These are phyloP conservation scores for Puya raimondii DNA, from an alignment of 176 grass and related monocot species.

Conservation along the genomic window DNA sequence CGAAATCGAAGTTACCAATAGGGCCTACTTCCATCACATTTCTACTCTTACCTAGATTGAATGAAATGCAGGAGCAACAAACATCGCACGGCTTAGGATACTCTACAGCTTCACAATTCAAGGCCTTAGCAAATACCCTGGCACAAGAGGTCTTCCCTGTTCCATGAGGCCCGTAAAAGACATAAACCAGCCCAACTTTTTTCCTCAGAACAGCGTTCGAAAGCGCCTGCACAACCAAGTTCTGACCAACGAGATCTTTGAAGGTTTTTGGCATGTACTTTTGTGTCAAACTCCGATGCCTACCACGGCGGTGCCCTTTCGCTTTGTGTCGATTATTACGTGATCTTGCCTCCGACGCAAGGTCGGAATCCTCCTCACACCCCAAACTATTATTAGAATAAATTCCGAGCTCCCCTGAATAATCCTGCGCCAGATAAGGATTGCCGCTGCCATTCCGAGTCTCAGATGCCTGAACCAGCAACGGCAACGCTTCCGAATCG, in stretches of 20 bases:
- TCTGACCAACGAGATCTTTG: conserved; percentile 87
- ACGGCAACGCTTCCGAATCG: conserved; percentile 63
- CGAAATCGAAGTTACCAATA: conserved; percentile 53
- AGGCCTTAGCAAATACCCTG: conserved; percentile 71
- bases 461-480: conserved; percentile 36
- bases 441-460: conserved; percentile 20
- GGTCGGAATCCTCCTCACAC: conserved; percentile 39
- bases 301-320: conserved; percentile 26
- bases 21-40: conserved; percentile 73
- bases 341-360: conserved; percentile 44
- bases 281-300: conserved; percentile 60
- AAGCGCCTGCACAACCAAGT: conserved; percentile 73
- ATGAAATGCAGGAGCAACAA: conserved; percentile 69
- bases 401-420: conserved; percentile 71
- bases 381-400: conserved; percentile 52
- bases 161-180: conserved; percentile 78
- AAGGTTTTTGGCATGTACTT: conserved; percentile 85
- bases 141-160: conserved; percentile 93
- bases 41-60: conserved; percentile 64
- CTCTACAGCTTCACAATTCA: conserved; percentile 79
- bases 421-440: conserved; percentile 29
- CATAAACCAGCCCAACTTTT: conserved; percentile 69
- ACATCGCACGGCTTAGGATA: conserved; percentile 75
- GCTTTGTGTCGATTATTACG: conserved; percentile 23
- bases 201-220: conserved; percentile 68